Percentiles rank a stretch among this genome's conserved stretches.
Evolutionary conservation across 805 yeast species (phyloP).

Genomic region (Nakazawaea holstii): DNA sequence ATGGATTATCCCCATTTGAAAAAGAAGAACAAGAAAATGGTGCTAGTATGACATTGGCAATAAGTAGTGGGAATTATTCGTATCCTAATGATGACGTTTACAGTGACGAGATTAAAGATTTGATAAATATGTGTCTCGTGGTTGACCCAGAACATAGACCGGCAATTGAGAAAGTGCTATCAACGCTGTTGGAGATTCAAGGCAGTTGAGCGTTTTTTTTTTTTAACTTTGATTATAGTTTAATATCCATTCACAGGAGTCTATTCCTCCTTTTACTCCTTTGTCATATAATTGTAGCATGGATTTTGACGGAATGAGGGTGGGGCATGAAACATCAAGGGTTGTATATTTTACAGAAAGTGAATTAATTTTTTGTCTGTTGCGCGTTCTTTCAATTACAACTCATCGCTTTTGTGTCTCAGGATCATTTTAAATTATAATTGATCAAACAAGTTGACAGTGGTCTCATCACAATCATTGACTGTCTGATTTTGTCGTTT

Average conservation of each 20-base stretch:
- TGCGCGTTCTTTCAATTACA: too few relatives aligned
- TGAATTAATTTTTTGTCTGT: too few relatives aligned
- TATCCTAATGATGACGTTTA: slow-evolving; percentile 52
- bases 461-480: too few relatives aligned
- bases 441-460: background rate
- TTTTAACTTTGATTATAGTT: background rate
- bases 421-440: background rate
- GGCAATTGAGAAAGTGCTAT: slow-evolving; percentile 50
- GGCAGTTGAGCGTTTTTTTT: background rate
- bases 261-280: background rate
- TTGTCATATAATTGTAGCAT: too few relatives aligned
- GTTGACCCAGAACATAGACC: slow-evolving; percentile 64
- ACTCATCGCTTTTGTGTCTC: background rate
- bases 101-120: slow-evolving; percentile 45
- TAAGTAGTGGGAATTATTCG: slow-evolving; percentile 57
- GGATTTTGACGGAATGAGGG: too few relatives aligned
- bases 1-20: slow-evolving; percentile 83
- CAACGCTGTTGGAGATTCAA: slow-evolving; percentile 40
- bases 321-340: too few relatives aligned
- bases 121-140: slow-evolving; percentile 57
- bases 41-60: slow-evolving; percentile 74
- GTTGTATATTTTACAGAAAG: too few relatives aligned
- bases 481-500: background rate
- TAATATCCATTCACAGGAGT: background rate
- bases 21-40: slow-evolving; percentile 76